Percentiles rank a stretch among this genome's conserved stretches.
Conservation (phyloP, 257 asterid genomes). For the Coffea eugenioides region DNA sequence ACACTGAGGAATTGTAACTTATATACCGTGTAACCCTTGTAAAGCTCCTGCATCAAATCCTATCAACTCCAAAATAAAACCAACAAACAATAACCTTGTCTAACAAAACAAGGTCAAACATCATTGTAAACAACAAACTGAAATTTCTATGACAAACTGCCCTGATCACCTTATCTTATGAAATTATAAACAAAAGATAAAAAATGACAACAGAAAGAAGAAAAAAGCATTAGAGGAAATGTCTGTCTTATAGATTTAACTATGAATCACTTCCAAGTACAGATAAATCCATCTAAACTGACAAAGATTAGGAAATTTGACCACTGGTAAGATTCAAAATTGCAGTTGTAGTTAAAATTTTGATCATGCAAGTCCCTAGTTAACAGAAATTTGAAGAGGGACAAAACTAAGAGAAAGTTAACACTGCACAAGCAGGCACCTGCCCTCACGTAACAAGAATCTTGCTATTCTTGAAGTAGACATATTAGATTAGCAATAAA, state of each 20-base stretch:
- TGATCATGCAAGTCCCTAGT: neutral
- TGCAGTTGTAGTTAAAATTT: neutral
- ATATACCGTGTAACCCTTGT: neutral
- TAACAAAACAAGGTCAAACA: neutral
- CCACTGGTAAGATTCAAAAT: neutral
- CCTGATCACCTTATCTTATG: neutral
- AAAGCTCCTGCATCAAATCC: neutral
- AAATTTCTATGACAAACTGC: neutral
- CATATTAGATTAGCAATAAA: neutral
- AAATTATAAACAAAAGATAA: neutral
- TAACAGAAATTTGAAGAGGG: neutral
- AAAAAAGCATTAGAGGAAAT: neutral
- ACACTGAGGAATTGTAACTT: neutral
- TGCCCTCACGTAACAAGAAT: neutral
- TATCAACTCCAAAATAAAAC: neutral
- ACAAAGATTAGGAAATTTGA: neutral
- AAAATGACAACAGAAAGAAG: neutral
- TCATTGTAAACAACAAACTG: too few relatives aligned
- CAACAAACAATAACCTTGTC: neutral
- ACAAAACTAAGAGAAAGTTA: neutral
- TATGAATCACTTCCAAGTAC: neutral
- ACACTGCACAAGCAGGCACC: neutral
- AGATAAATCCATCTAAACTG: neutral
- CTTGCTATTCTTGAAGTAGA: conserved; percentile 4
- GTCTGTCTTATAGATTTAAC: neutral